A percentile compares a stretch with the other conserved stretches of the same genome.
These are phyloP conservation scores for Biscogniauxia mediterranea DNA, from an alignment of 2,329 filamentous ascomycete genomes.

Conservation along the genomic window DNA sequence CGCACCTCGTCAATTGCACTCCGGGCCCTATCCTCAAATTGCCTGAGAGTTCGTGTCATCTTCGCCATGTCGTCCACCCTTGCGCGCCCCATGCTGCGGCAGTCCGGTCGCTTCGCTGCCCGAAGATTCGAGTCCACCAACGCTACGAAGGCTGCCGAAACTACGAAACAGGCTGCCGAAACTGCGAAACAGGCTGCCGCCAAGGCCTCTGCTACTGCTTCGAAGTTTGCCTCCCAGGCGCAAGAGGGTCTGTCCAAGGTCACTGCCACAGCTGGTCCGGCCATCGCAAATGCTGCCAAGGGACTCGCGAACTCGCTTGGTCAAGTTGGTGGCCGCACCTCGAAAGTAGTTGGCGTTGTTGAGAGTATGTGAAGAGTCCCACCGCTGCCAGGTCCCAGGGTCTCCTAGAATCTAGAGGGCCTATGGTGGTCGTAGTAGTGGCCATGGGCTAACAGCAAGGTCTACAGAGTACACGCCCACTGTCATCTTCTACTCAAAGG, in stretches of 20 bases:
- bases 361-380: slow-evolving; percentile 67
- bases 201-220: slow-evolving; percentile 42
- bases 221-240: slow-evolving; percentile 61
- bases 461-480: slow-evolving; percentile 75
- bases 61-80: slow-evolving; percentile 31
- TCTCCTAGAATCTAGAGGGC: slow-evolving; percentile 1
- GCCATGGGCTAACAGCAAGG: slow-evolving; percentile 16
- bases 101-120: slow-evolving; percentile 40
- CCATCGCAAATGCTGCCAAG: slow-evolving; percentile 69
- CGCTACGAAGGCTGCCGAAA: slow-evolving; percentile 44
- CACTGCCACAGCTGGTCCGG: slow-evolving; percentile 74
- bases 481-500: slow-evolving; percentile 87
- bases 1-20: slow-evolving; percentile 18
- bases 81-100: slow-evolving; percentile 34
- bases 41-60: slow-evolving; percentile 4
- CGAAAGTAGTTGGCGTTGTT: slow-evolving; percentile 72
- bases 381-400: not conserved
- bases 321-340: slow-evolving; percentile 81
- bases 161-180: slow-evolving; percentile 28
- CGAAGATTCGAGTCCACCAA: slow-evolving; percentile 62
- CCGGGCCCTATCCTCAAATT: slow-evolving; percentile 7
- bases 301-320: slow-evolving; percentile 64
- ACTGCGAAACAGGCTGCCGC: slow-evolving; percentile 25
- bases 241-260: slow-evolving; percentile 81
- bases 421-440: not conserved